Evolutionary conservation across 768 basidiomycete species (phyloP), one percentile per base, ranked within the genome.

Genomic region (Pulveroboletus sp.): DNA sequence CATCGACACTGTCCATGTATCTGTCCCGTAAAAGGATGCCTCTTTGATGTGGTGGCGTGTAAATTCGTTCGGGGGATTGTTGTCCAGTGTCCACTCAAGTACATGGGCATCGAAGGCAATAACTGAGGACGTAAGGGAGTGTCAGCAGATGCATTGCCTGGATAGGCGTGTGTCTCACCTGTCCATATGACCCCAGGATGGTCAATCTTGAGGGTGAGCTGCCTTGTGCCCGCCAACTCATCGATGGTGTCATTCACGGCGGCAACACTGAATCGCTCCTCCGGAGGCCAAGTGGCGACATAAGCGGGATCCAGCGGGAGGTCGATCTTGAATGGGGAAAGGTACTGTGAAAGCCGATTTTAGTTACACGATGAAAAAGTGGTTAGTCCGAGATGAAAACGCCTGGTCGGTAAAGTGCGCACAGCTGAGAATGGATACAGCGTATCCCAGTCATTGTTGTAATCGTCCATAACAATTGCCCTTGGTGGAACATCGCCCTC

Each of bases 31-130:
- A 66, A 89, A 91, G 3, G 93, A 92, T 0, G 81, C 91, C 65
- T 94, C 91, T 63, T 93, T 96, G 70, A 97, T 80, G 58, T 93
- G 89, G 61, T 98, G 95, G 8, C 93, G 78, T 7, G 78, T 79
- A 56, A 76, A 72, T 49, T 89, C 86, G 46, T 81, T 68, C 0
- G 91, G 89, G 1, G 95, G 93, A 47, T 81, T 79, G 54, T 83
- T 73, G 55, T 91, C 87, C 33, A 93, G 73, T 14, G 80, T 83
- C 94, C 94, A 97, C 46, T 78, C 69, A 8, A 94, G 66, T 13
- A 97, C 89, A 52, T 94, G 86, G 0, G 91, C 94, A 43, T 94
- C 88, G 61, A 98, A 96, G 0, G 93, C 87, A 47, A 98, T 78
- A 5, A 89, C 92, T 82, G 58, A 37, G 48, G 47, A 10, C 2